These are phyloP conservation scores for Rhizoclosmatium sp. DNA, from an alignment of 192 early-diverging fungal genomes.

Conservation along the genomic window DNA sequence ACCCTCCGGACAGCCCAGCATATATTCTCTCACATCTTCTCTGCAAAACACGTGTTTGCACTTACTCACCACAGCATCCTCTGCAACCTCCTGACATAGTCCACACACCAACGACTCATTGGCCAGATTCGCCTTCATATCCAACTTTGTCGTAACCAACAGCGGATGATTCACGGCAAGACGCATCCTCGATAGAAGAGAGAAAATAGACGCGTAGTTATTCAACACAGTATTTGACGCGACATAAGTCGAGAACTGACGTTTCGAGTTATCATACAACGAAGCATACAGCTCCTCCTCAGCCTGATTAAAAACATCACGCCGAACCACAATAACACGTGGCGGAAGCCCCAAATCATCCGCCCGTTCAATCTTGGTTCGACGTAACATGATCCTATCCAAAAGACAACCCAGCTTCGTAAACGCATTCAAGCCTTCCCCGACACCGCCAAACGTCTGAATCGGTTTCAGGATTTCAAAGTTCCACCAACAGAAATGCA, in stretches of 20 bases:
- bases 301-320: constrained; percentile 86
- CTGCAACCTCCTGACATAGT: constrained; percentile 86
- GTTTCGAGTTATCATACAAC: constrained; percentile 71
- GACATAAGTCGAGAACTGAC: constrained; percentile 84
- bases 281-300: constrained; percentile 91
- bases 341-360: constrained; percentile 90
- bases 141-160: constrained; percentile 51
- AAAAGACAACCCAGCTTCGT: constrained; percentile 78
- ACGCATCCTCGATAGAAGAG: constrained; percentile 86
- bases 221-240: constrained; percentile 83
- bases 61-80: constrained; percentile 81
- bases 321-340: constrained; percentile 76
- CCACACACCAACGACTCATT: constrained; percentile 82
- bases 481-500: constrained; percentile 84
- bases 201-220: constrained; percentile 95
- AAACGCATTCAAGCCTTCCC: constrained; percentile 71
- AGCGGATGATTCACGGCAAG: constrained; percentile 90
- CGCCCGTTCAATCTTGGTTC: constrained; percentile 88
- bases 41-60: constrained; percentile 95
- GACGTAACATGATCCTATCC: constrained; percentile 87
- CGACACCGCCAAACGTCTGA: constrained; percentile 73
- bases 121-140: constrained; percentile 41
- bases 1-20: constrained; percentile 45
- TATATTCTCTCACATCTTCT: constrained; percentile 71
- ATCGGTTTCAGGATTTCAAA: constrained; percentile 90